Evolutionary conservation across 2,329 filamentous ascomycete genomes (phyloP), one percentile per base, ranked within the genome.

Genomic region (Xylariaceae sp.): DNA sequence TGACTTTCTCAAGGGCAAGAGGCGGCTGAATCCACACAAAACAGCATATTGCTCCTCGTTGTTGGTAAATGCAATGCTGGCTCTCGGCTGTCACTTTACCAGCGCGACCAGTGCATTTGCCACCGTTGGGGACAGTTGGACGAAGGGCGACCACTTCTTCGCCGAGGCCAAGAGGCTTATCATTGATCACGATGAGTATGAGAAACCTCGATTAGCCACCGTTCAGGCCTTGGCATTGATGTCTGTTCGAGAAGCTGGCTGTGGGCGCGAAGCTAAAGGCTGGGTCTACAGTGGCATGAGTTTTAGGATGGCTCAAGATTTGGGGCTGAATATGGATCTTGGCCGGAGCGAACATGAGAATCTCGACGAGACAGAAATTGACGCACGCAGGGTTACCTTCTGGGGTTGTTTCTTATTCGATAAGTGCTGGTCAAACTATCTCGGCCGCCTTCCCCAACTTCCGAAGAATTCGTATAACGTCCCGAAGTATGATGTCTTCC

Each of bases 261-360:
- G 91, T 62, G 91, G 88, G 0, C 78, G 91, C 32, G 93, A 97
- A 66, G 89, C 89, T 30, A 95, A 93, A 64, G 93, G 93, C 1
- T 98, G 93, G 93, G 89, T 96, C 3, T 97, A 97, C 64, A 95
- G 89, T 56, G 91, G 93, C 37, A 96, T 98, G 87, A 93, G 87
- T 56, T 97, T 98, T 62, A 84, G 93, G 34, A 97, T 98, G 91
- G 91, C 90, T 1, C 87, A 86, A 62, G 93, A 98, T 56, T 78
- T 98, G 49, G 93, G 93, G 1, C 72, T 98, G 39, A 95, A 96
- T 56, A 78, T 96, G 15, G 87, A 95, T 57, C 79, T 85, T 1
- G 78, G 79, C 15, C 75, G 77, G 7, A 66, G 68, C 7, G 78
- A 76, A 43, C 73, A 69, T 43, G 72, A 76, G 38, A 64, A 71